Conservation (phyloP, 2,329 filamentous ascomycete species). For the Arachnopeziza araneosa region DNA sequence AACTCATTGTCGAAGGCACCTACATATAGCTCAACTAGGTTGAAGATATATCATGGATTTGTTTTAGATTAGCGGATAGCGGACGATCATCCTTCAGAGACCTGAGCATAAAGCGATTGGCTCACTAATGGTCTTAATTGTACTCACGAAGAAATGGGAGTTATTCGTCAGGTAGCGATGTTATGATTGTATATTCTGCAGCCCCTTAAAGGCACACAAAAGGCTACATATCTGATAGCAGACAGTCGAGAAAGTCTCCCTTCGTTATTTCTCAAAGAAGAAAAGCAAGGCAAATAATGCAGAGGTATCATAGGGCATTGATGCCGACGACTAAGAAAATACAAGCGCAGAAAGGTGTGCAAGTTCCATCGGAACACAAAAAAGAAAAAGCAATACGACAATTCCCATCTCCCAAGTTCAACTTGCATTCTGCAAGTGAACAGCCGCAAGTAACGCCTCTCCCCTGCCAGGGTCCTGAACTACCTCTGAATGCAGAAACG, state of each 20-base stretch:
- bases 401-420: constrained; percentile 9
- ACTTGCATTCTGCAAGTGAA: constrained; percentile 24
- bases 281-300: constrained; percentile 4
- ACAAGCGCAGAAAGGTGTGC: not conserved
- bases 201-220: too few relatives aligned
- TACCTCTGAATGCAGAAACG: constrained; percentile 31
- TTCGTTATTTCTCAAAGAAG: not conserved
- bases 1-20: too few relatives aligned
- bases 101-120: not conserved
- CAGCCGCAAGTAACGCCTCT: constrained; percentile 10
- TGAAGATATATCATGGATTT: too few relatives aligned
- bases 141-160: not conserved
- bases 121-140: not conserved
- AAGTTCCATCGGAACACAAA: not conserved
- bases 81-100: not conserved
- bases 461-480: constrained; percentile 20
- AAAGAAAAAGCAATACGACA: not conserved
- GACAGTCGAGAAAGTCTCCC: not conserved
- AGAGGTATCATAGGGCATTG: constrained; percentile 17
- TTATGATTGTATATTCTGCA: not conserved
- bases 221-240: not conserved
- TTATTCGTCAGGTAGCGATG: not conserved
- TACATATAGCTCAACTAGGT: too few relatives aligned
- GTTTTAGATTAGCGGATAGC: too few relatives aligned
- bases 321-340: constrained; percentile 3